These are phyloP conservation scores for Kickxella alabastrina DNA, from an alignment of 192 early-diverging fungal genomes.

Conservation along the genomic window DNA sequence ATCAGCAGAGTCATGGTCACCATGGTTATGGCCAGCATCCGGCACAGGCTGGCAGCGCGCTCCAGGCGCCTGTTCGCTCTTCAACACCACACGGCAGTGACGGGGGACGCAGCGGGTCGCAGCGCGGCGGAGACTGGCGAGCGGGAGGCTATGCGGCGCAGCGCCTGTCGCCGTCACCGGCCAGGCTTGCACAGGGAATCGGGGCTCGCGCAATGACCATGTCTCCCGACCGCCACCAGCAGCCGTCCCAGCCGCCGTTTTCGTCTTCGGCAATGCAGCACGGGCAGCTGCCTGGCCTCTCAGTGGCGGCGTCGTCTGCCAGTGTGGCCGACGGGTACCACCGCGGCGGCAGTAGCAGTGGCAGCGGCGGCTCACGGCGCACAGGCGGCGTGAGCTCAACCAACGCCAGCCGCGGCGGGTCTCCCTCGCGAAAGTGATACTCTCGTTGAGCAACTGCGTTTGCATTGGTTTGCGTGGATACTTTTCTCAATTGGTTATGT, in stretches of 20 bases:
- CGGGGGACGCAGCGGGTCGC: background rate
- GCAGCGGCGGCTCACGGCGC: background rate
- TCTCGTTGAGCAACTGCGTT: no score
- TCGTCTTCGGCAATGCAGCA: background rate
- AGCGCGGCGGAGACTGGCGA: conserved; percentile 21
- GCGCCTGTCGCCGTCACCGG: conserved; percentile 16
- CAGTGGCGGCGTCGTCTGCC: no score
- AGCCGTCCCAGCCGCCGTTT: conserved; percentile 3
- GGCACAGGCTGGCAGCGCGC: background rate
- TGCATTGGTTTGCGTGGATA: background rate
- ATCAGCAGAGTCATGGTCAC: no score
- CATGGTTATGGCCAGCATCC: conserved; percentile 3
- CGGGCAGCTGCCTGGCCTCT: background rate
- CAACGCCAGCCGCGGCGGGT: conserved; percentile 9
- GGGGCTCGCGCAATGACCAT: conserved; percentile 7
- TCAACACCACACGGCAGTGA: conserved; percentile 13
- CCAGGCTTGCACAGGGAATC: conserved; percentile 1
- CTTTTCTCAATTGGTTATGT: background rate
- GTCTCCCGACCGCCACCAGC: conserved; percentile 12
- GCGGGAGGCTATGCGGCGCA: conserved; percentile 12
- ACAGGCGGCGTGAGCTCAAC: conserved; percentile 5
- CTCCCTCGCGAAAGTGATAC: conserved; percentile 6
- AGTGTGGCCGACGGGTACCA: background rate
- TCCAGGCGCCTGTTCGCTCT: conserved; percentile 11
- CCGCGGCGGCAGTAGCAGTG: background rate